Base-by-base conservation (phyloP, 176 grass and related monocot genomes). In the Tillandsia leiboldiana region DNA sequence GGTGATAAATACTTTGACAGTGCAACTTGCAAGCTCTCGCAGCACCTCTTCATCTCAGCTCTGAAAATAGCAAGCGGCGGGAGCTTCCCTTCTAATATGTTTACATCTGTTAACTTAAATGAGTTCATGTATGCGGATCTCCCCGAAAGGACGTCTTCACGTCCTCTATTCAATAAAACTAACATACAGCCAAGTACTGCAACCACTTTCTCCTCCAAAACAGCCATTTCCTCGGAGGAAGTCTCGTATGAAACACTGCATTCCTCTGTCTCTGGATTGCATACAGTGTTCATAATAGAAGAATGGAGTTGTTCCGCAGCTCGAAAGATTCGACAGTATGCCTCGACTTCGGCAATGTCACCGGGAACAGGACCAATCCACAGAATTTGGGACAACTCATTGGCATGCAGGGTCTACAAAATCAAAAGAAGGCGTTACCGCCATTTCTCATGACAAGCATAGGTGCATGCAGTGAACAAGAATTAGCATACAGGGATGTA, bases 301-400 rank as follows among this genome's bases (percentile, higher is more conserved):
- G 54, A 80, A 49, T 93, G 89, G 15, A 99, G 79, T 65, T 90
- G 94, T 76, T 99, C 84, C 0, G 89, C 89, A 27, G 94, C 84
- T 13, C 94, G 79, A 69, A 99, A 99, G 79, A 93, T 90, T 70
- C 87, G 83, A 71, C 94, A 99, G 72, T 93, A 99, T 1, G 89
- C 87, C 72, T 93, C 94, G 42, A 99, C 78, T 83, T 97, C 93
- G 0, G 93, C 86, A 65, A 97, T 97, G 69, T 97, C 93, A 0
- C 93, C 93, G 0, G 93, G 93, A 73, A 92, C 75, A 2, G 93
- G 93, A 47, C 93, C 93, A 10, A 87, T 69, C 89, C 89, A 87
- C 58, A 97, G 67, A 69, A 85, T 51, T 77, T 97, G 83, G 70
- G 84, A 86, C 26, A 89, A 71, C 65, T 93, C 94, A 18, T 77